Evolutionary conservation across 139 green algal genomes (phyloP).

Genomic region (Micractinium sp.): DNA sequence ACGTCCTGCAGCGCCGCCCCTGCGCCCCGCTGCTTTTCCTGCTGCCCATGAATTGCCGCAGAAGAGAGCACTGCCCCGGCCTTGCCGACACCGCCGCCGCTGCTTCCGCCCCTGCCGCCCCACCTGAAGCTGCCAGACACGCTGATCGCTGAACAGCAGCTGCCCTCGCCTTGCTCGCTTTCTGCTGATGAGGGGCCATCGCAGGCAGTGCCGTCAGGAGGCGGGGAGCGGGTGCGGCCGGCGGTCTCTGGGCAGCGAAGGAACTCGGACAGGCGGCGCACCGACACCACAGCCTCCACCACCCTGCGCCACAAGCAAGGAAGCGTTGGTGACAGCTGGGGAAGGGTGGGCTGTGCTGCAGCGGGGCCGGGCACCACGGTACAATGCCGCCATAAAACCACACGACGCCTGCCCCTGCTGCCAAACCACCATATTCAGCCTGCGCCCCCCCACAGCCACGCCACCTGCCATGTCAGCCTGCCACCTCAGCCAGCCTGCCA

Average conservation of each 20-base stretch:
- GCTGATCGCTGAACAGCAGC: neutral
- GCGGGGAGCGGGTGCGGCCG: neutral
- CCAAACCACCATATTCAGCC: neutral
- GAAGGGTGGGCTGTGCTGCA: neutral
- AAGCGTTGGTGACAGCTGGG: neutral
- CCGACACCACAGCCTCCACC: conserved; percentile 79
- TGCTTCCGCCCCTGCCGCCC: neutral
- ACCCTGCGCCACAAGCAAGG: conserved; percentile 42
- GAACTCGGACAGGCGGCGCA: conserved; percentile 62
- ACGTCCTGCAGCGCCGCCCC: conserved; percentile 48
- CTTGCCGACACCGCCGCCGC: neutral
- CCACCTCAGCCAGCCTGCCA: no score
- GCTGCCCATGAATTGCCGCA: no score
- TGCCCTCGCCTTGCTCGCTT: neutral
- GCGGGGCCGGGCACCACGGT: no score
- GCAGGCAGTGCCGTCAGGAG: neutral
- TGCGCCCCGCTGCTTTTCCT: neutral
- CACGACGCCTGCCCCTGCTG: no score
- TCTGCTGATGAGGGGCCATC: neutral
- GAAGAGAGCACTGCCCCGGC: neutral
- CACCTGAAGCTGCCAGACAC: neutral
- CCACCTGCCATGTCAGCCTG: no score
- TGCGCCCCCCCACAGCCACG: no score
- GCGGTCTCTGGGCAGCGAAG: neutral
- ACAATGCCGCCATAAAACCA: neutral